Evolutionary conservation across 306 rosid genomes (phyloP).

Genomic region (Urtica urens): DNA sequence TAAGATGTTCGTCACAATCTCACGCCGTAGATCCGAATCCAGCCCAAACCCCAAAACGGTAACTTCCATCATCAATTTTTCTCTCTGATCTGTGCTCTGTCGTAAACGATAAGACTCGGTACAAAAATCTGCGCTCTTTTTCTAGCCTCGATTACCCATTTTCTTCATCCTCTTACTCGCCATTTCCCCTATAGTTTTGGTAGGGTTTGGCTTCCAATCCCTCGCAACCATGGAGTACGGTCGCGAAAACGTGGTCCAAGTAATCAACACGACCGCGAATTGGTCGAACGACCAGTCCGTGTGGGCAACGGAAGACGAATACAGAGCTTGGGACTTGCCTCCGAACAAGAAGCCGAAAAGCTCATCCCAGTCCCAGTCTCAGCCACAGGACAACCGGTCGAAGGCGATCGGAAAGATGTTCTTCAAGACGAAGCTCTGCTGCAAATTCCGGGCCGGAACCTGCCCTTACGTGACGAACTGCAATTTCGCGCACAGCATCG

Average conservation of each 20-base stretch:
- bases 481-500: slow-evolving; percentile 94
- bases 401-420: slow-evolving; percentile 96
- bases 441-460: slow-evolving; percentile 85
- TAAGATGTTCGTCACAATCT: slow-evolving; percentile 4
- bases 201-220: neutral
- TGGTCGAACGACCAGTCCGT: slow-evolving; percentile 69
- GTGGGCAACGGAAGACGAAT: slow-evolving; percentile 98
- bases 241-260: slow-evolving; percentile 74
- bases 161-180: too few relatives aligned
- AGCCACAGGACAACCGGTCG: slow-evolving; percentile 45
- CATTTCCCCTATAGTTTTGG: slow-evolving; percentile 35
- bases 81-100: neutral
- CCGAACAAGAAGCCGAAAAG: slow-evolving; percentile 68
- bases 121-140: too few relatives aligned
- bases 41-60: slow-evolving; percentile 14
- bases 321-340: slow-evolving; percentile 78
- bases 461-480: slow-evolving; percentile 89
- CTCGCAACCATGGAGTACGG: slow-evolving; percentile 46
- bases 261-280: slow-evolving; percentile 44
- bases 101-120: too few relatives aligned
- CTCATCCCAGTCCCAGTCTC: slow-evolving; percentile 50
- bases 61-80: slow-evolving; percentile 17
- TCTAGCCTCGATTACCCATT: too few relatives aligned
- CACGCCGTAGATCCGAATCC: slow-evolving; percentile 19
- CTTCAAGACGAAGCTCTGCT: slow-evolving; percentile 93